Evolutionary conservation across 495 filamentous ascomycete species (phyloP), one percentile per base, ranked within the genome.

Genomic region (Aspergillus egyptiacus): DNA sequence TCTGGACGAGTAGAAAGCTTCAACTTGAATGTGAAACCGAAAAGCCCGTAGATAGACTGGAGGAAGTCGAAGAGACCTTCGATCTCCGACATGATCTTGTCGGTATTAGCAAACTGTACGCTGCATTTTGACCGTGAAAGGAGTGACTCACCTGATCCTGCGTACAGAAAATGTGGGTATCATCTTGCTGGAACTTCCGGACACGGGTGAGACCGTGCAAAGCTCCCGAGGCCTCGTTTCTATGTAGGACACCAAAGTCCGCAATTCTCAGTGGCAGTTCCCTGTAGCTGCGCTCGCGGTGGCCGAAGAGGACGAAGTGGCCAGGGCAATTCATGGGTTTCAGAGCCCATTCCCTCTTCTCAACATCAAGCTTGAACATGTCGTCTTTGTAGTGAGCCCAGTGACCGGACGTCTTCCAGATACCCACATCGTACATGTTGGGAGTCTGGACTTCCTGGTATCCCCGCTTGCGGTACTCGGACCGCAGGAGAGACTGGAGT

Each of bases 291-390:
- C 84, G 77, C 54, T 86, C 89, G 43, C 85, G 76, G 62, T 87
- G 84, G 13, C 70, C 77, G 62, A 93, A 94, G 48, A 94, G 76
- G 20, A 87, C 65, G 56, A 82, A 86, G 66, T 93, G 87, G 6
- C 86, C 89, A 3, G 94, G 93, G 69, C 93, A 98, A 68, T 97
- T 97, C 93, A 98, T 98, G 27, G 94, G 93, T 72, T 98, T 98
- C 32, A 98, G 76, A 40, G 68, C 74, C 69, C 67, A 77, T 33
- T 85, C 79, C 47, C 88, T 82, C 76, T 97, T 96, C 60, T 97
- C 89, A 27, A 91, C 79, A 27, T 94, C 83, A 48, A 97, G 78
- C 30, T 83, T 80, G 71, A 97, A 97, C 93, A 98, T 97, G 66
- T 95, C 89, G 22, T 97, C 91, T 54, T 87, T 78, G 77, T 98